Base-by-base conservation (phyloP, 164 flowering plant genomes). In the Liquidambar formosana region DNA sequence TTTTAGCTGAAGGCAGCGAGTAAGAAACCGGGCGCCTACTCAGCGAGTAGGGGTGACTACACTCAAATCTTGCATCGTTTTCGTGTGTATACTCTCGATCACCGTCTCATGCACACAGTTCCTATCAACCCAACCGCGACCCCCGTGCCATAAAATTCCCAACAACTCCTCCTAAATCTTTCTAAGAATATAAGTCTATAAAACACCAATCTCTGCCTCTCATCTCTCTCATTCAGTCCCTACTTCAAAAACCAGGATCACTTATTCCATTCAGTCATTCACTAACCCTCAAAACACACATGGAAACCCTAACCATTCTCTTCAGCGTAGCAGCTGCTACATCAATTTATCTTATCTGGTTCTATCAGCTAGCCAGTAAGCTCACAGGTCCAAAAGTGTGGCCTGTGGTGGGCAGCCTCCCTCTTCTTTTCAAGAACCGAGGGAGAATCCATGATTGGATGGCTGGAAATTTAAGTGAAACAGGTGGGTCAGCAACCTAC, bases 361-460 rank as follows among this genome's bases (percentile, higher is more conserved):
- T 93, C 77, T 68, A 61, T 18, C 65, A 79, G 63, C 74, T 93
- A 0, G 65, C 87, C 9, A 61, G 86, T n/a, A 78, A 62, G 21
- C 82, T 91, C 12, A 75, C 80, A 19, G 98, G 98, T 4, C 97
- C 97, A 0, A 81, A 59, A 23, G 83, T 83, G 1, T 87, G 83
- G 85, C 97, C 98, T 0, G 0, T 94, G 0, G 65, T 94, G 10
- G 98, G 98, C 8, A 81, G 87, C 79, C 84, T 92, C 10, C 96
- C 97, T 6, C 45, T 49, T 66, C 76, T 89, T 1, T 70, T 79
- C 70, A 27, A 67, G 38, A 94, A 94, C 85, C 77, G 93, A 58
- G n/a, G 70, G 4, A 73, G 88, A 11, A 33, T 90, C 68, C 96
- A 92, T 59, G 96, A 94, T 33, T 94, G 96, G 97, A 83, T 92